These are phyloP conservation scores for Epipyxis sp. DNA, from an alignment of 108 stramenopile genomes.

Conservation along the genomic window DNA sequence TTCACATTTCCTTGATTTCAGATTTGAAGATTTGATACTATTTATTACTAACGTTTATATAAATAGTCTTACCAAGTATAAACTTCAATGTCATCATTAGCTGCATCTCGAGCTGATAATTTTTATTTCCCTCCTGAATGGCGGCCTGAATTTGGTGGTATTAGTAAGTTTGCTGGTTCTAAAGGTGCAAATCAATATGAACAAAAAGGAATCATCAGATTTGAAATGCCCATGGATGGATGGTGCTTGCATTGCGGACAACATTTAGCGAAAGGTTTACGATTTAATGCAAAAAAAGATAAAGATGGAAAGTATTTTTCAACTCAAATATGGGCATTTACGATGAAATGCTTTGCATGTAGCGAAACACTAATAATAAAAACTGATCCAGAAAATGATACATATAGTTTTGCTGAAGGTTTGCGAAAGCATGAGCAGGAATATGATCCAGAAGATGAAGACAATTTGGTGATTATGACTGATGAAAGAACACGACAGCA, in stretches of 20 bases:
- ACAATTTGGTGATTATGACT: conserved; percentile 52
- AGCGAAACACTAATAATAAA: conserved; percentile 61
- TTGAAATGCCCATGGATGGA: conserved; percentile 84
- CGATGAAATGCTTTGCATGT: conserved; percentile 80
- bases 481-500: conserved; percentile 34
- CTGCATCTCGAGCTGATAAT: conserved; percentile 26
- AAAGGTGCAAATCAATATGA: conserved; percentile 74
- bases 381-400: conserved; percentile 61
- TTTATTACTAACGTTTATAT: background rate
- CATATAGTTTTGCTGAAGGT: conserved; percentile 71
- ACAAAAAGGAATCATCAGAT: conserved; percentile 75
- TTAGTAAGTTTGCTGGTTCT: conserved; percentile 24
- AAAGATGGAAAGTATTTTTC: conserved; percentile 74
- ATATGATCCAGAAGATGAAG: conserved; percentile 54
- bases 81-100: conserved; percentile 29
- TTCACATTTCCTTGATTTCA: background rate
- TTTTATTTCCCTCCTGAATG: conserved; percentile 32
- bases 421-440: conserved; percentile 65
- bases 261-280: conserved; percentile 62
- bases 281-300: conserved; percentile 89
- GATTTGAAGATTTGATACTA: background rate
- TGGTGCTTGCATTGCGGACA: conserved; percentile 70
- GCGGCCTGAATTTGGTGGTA: conserved; percentile 26
- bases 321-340: conserved; percentile 81
- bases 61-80: background rate